phyloP scores from a whole-genome alignment of 1,284 basidiomycete genomes.

The Clitocybe nebularis region DNA sequence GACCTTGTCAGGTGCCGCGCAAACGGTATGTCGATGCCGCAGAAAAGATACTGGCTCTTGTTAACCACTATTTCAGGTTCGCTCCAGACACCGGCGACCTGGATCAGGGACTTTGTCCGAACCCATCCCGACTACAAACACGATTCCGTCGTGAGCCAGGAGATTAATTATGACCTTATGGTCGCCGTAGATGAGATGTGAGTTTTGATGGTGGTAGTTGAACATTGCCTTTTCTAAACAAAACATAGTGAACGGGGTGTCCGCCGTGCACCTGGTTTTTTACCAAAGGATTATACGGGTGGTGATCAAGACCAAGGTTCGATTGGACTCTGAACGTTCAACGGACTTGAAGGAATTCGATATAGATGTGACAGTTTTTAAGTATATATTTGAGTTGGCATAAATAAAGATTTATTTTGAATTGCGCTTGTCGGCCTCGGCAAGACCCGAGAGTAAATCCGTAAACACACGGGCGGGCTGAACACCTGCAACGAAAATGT shows the following conservation, averaged over 20 bases:
- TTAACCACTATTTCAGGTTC: slow-evolving; percentile 54
- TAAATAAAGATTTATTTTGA: too few relatives aligned
- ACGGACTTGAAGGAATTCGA: too few relatives aligned
- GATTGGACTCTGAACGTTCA: slow-evolving; percentile 25
- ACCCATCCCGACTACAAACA: slow-evolving; percentile 87
- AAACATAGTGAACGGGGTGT: slow-evolving; percentile 64
- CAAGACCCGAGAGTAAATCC: slow-evolving; percentile 28
- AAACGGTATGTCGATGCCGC: slow-evolving; percentile 56
- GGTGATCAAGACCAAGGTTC: slow-evolving; percentile 42
- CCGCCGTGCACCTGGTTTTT: slow-evolving; percentile 56
- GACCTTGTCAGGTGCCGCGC: slow-evolving; percentile 78
- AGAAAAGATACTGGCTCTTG: too few relatives aligned
- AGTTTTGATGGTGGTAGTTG: slow-evolving; percentile 27
- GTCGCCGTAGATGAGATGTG: slow-evolving; percentile 91
- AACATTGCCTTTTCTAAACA: slow-evolving; percentile 5
- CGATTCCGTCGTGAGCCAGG: slow-evolving; percentile 86
- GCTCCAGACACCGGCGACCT: slow-evolving; percentile 87
- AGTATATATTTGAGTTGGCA: background rate
- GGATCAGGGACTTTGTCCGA: slow-evolving; percentile 91
- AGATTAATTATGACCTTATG: slow-evolving; percentile 95
- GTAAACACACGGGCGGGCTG: slow-evolving; percentile 36
- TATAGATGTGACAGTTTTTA: background rate
- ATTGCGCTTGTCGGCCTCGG: slow-evolving; percentile 17
- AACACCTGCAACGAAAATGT: slow-evolving; percentile 46
- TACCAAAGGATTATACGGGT: slow-evolving; percentile 57